These are phyloP conservation scores for Russula sp. DNA, from an alignment of 768 basidiomycete species.

Conservation along the genomic window DNA sequence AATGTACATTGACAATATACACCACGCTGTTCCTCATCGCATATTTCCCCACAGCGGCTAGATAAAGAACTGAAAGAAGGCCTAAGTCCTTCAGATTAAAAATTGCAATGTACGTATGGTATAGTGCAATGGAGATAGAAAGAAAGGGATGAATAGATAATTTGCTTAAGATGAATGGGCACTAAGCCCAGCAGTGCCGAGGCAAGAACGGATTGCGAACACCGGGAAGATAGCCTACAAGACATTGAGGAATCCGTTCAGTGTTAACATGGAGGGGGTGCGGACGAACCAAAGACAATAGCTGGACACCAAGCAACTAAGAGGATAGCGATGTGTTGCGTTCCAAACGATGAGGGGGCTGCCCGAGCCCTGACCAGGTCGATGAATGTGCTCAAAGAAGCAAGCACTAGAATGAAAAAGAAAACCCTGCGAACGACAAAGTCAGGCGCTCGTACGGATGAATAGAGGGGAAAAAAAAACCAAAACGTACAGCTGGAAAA, in stretches of 20 bases:
- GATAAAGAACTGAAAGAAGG: neutral
- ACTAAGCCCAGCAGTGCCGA: neutral
- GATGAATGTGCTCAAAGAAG: conserved; percentile 43
- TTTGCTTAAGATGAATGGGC: neutral
- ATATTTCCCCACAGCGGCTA: neutral
- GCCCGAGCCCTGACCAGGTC: conserved; percentile 36
- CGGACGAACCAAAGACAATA: conserved; percentile 43
- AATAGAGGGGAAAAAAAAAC: neutral
- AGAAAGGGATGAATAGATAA: neutral
- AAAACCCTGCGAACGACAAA: conserved; percentile 33
- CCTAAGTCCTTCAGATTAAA: neutral
- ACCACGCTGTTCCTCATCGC: neutral
- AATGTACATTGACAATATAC: conserved; percentile 4
- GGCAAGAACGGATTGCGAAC: conserved; percentile 11
- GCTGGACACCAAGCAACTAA: conserved; percentile 54
- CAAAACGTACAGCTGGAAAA: conserved; percentile 46
- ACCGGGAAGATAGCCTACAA: conserved; percentile 15
- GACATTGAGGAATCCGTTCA: neutral
- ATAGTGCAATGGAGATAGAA: neutral
- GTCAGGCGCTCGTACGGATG: neutral
- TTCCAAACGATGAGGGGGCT: conserved; percentile 48
- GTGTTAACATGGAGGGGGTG: neutral
- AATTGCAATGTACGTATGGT: neutral
- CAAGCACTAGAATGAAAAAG: conserved; percentile 40
- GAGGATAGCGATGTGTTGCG: conserved; percentile 56